Evolutionary conservation across 306 rosid genomes (phyloP).

Genomic region (Cajanus cajan): DNA sequence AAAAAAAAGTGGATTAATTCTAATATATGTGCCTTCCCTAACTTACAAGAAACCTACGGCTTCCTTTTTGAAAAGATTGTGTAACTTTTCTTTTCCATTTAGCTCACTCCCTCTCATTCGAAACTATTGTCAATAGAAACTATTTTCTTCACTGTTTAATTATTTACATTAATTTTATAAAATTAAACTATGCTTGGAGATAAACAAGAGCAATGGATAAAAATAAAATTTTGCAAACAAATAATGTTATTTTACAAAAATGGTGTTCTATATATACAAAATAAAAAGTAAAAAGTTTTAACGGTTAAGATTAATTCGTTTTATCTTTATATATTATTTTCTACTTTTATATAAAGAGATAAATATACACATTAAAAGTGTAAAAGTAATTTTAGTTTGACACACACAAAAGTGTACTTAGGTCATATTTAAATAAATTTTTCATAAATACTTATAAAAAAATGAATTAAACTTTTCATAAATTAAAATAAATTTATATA

Average conservation of each 20-base stretch:
- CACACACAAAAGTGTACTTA: too few species aligned
- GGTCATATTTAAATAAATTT: too few species aligned
- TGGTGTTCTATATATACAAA: neutral
- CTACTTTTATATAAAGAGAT: too few species aligned
- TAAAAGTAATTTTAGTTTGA: too few species aligned
- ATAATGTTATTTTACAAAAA: too few species aligned
- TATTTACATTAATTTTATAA: neutral
- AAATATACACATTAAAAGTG: too few species aligned
- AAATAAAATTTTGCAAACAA: too few species aligned
- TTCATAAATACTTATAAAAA: too few species aligned
- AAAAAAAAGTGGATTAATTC: slow-evolving; percentile 5
- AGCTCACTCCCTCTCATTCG: neutral
- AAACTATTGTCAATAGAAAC: neutral
- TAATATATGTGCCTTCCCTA: slow-evolving; percentile 56
- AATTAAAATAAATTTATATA: too few species aligned
- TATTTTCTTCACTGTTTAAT: neutral
- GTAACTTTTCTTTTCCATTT: slow-evolving; percentile 32
- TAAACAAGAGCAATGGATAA: neutral
- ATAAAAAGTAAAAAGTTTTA: neutral
- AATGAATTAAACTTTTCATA: too few species aligned
- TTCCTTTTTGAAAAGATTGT: slow-evolving; percentile 37
- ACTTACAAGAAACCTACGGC: slow-evolving; percentile 53
- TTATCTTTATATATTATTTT: neutral
- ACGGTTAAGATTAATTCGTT: neutral
- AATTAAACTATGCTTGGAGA: neutral